A percentile compares a stretch with the other conserved stretches of the same genome.
Conservation (phyloP, 495 filamentous ascomycete genomes). For the Achaetomiella virescens region DNA sequence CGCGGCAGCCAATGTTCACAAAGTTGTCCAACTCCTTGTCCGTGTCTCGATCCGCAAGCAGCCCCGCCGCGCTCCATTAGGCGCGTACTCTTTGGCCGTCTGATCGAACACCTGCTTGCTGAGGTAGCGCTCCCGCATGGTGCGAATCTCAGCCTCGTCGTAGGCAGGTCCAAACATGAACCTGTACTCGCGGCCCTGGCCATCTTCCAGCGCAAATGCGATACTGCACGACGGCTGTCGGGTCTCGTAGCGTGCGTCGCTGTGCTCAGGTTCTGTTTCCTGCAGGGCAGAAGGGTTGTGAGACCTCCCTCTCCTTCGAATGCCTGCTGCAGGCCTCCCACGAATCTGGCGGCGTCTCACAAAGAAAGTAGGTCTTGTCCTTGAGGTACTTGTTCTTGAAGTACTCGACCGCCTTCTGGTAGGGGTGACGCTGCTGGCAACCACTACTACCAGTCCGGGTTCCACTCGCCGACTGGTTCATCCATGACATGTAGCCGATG, state of each 20-base stretch:
- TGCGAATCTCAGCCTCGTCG: slow-evolving; percentile 43
- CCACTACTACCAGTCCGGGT: slow-evolving; percentile 40
- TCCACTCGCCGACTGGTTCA: slow-evolving; percentile 52
- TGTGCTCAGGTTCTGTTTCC: slow-evolving; percentile 31
- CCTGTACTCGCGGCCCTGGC: slow-evolving; percentile 42
- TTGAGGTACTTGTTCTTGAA: slow-evolving; percentile 53
- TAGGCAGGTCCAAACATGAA: slow-evolving; percentile 51
- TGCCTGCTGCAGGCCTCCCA: slow-evolving; percentile 45
- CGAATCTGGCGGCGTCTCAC: slow-evolving; percentile 44
- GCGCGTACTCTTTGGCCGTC: slow-evolving; percentile 40
- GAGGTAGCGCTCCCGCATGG: slow-evolving; percentile 44
- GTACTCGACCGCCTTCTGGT: slow-evolving; percentile 51
- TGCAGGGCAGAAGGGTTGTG: slow-evolving; percentile 44
- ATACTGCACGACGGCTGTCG: slow-evolving; percentile 49
- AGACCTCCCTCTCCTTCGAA: slow-evolving; percentile 54
- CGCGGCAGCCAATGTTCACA: slow-evolving; percentile 53
- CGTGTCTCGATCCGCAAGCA: slow-evolving; percentile 47
- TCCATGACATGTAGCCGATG: slow-evolving; percentile 56
- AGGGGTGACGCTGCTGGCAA: slow-evolving; percentile 47
- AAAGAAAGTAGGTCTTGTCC: slow-evolving; percentile 53
- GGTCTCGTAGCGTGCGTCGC: slow-evolving; percentile 51
- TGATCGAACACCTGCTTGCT: slow-evolving; percentile 43
- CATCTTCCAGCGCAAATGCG: slow-evolving; percentile 32
- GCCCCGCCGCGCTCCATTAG: slow-evolving; percentile 46
- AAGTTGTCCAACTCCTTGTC: slow-evolving; percentile 53